phyloP scores from a whole-genome alignment of 2,329 filamentous ascomycete genomes.

The Cercospora zeina region DNA sequence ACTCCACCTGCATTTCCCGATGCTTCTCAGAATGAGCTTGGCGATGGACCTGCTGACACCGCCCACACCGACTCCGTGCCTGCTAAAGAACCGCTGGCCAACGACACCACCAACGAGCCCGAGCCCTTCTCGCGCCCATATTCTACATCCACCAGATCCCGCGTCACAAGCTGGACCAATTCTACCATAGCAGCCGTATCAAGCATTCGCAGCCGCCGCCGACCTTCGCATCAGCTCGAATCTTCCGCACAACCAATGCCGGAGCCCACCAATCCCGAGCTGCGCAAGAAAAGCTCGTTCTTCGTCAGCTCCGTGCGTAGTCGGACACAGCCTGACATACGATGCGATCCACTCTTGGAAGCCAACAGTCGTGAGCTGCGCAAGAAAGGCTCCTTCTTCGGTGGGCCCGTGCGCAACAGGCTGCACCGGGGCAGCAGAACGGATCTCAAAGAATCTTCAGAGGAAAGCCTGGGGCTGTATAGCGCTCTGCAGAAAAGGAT shows the following conservation, averaged over 20 bases:
- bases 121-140: slow-evolving; percentile 9
- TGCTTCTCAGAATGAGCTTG: background rate
- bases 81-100: background rate
- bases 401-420: slow-evolving; percentile 34
- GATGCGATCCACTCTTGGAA: slow-evolving; percentile 28
- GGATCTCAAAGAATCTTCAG: slow-evolving; percentile 35
- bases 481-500: slow-evolving; percentile 58
- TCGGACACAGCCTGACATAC: slow-evolving; percentile 34
- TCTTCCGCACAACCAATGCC: slow-evolving; percentile 8
- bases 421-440: slow-evolving; percentile 36
- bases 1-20: background rate
- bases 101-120: background rate
- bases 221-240: slow-evolving; percentile 15
- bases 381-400: slow-evolving; percentile 37
- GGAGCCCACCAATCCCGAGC: slow-evolving; percentile 26
- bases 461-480: slow-evolving; percentile 62
- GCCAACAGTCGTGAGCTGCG: slow-evolving; percentile 30
- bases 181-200: slow-evolving; percentile 60
- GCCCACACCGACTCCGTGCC: background rate
- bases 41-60: background rate
- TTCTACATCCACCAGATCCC: slow-evolving; percentile 55
- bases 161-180: slow-evolving; percentile 71
- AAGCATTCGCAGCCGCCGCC: slow-evolving; percentile 46
- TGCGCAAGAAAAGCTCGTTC: slow-evolving; percentile 38
- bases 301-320: slow-evolving; percentile 35